Evolutionary conservation across 2,329 filamentous ascomycete species (phyloP).

Genomic region (Aspergillus fumigatiaffinis): DNA sequence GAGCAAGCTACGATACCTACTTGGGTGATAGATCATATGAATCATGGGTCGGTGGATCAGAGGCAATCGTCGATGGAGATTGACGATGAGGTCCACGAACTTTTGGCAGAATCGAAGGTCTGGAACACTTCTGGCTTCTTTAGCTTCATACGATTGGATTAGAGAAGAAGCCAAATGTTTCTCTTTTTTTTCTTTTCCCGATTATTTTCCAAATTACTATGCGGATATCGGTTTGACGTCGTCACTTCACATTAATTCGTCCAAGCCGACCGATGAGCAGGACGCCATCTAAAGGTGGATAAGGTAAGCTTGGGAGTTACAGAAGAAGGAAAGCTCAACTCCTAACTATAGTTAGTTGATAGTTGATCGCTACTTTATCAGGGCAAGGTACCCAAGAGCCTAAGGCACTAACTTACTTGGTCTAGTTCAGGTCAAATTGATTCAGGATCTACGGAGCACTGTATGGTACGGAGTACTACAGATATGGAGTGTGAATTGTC

Average conservation of each 20-base stretch:
- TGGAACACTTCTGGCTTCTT: neutral
- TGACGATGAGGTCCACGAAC: neutral
- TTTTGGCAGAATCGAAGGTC: neutral
- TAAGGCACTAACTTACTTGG: neutral
- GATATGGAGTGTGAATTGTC: neutral
- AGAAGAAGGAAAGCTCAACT: neutral
- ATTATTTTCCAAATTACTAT: neutral
- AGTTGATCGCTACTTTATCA: neutral
- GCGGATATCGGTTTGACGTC: neutral
- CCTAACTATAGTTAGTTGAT: neutral
- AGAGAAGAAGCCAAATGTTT: neutral
- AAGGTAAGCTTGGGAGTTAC: neutral
- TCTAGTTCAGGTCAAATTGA: neutral
- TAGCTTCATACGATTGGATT: neutral
- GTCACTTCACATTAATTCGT: neutral
- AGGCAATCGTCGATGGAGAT: neutral
- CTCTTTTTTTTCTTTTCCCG: neutral
- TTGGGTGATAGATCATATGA: neutral
- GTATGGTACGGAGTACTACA: no score
- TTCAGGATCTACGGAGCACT: no score
- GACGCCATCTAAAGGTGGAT: neutral
- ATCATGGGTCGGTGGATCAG: neutral
- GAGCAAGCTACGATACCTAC: neutral
- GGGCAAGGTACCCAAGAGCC: neutral
- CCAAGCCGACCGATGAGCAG: neutral